phyloP scores from a whole-genome alignment of 495 filamentous ascomycete genomes.

The Neurospora tetrasperma region DNA sequence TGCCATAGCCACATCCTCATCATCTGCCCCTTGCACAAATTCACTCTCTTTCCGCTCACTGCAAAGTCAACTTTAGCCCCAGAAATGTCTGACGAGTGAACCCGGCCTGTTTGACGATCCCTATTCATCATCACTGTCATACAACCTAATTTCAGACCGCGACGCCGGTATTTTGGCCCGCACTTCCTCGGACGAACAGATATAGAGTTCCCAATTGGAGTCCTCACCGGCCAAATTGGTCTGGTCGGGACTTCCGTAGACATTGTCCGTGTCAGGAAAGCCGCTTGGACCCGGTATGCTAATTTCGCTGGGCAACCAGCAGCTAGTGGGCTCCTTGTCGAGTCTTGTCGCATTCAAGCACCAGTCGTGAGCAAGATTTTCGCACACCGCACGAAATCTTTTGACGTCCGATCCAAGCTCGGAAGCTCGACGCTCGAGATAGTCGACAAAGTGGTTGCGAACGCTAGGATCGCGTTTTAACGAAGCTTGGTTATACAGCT shows the following conservation, averaged over 20 bases:
- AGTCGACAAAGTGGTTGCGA: not conserved
- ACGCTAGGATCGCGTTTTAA: not conserved
- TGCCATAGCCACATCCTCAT: not conserved
- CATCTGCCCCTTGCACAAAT: not conserved
- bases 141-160: fast-evolving
- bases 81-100: not conserved
- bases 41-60: not conserved
- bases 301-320: not conserved
- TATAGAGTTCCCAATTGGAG: not conserved
- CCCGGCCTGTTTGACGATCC: not conserved
- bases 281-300: not conserved
- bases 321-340: not conserved
- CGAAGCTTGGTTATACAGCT: not conserved
- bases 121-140: not conserved
- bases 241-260: not conserved
- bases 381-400: no score
- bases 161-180: not conserved
- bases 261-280: not conserved
- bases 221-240: not conserved
- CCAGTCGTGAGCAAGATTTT: not conserved
- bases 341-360: not conserved
- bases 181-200: not conserved
- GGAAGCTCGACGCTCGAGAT: not conserved
- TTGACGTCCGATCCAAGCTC: no score
- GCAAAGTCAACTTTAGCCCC: not conserved